A percentile compares a stretch with the other conserved stretches of the same genome.
phyloP scores from a whole-genome alignment of 2,329 filamentous ascomycete genomes.

The Alternaria angustiovoidea region DNA sequence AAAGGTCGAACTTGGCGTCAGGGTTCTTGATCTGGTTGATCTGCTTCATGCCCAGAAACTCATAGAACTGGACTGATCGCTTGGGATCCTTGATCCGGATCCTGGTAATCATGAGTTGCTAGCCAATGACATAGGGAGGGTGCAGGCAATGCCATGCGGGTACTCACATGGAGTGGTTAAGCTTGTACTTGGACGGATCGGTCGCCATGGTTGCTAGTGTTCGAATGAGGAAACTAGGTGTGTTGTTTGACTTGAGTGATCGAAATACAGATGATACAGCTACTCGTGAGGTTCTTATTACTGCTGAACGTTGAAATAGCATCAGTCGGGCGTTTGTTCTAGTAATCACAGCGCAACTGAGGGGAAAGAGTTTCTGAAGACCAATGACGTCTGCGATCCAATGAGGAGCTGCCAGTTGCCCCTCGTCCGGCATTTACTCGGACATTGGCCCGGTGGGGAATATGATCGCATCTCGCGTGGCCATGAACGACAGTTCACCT shows the following conservation, averaged over 20 bases:
- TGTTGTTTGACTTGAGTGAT: constrained; percentile 17
- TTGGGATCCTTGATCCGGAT: constrained; percentile 93
- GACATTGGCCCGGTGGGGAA: constrained; percentile 7
- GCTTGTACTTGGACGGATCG: constrained; percentile 69
- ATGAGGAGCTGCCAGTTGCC: constrained; percentile 20
- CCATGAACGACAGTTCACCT: constrained; percentile 4
- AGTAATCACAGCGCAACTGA: constrained; percentile 4
- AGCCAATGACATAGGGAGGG: constrained; percentile 10
- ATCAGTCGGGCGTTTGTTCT: constrained; percentile 27
- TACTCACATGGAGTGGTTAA: constrained; percentile 65
- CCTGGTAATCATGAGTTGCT: constrained; percentile 19
- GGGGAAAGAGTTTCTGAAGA: constrained; percentile 40
- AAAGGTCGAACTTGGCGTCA: constrained; percentile 91
- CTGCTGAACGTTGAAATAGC: constrained; percentile 30
- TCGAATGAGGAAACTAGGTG: constrained; percentile 23
- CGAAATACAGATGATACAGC: constrained; percentile 14
- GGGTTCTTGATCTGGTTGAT: constrained; percentile 83
- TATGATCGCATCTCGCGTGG: neutral
- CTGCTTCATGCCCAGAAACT: constrained; percentile 86
- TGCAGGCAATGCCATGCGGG: constrained; percentile 16
- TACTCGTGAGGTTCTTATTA: constrained; percentile 16
- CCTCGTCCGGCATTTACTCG: constrained; percentile 30
- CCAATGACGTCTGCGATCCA: constrained; percentile 27
- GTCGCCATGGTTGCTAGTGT: constrained; percentile 61
- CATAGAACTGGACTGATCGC: constrained; percentile 85